Evolutionary conservation across 352 stramenopile genomes (phyloP), one percentile per base, ranked within the genome.

Genomic region (Paralagenidium karlingii): DNA sequence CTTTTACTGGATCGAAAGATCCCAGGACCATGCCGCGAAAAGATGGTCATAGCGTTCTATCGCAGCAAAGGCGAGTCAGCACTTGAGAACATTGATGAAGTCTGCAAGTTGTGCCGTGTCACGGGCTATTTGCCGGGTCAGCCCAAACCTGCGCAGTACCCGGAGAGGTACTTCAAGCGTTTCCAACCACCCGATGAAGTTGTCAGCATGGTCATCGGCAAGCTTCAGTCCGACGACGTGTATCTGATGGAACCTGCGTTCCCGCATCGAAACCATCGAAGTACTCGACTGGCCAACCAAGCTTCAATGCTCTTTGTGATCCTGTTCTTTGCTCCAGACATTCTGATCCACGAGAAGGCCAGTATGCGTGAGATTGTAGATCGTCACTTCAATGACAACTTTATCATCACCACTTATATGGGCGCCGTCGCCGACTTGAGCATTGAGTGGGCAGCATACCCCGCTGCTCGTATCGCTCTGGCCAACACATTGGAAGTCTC

Each of bases 301-400:
- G 89, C 91, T 16, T 94, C 79, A 13, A 95, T 97, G 81, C 64
- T 98, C 2, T 97, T 97, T 54, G 88, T 97, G 18, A 92, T 97
- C 36, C 47, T 98, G 24, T 97, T 91, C 58, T 97, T 98, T 43
- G 80, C 84, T 9, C 83, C 91, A 0, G 71, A 91, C 21, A 92
- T 94, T 43, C 42, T 97, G 13, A 94, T 94, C 45, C 77, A 94
- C 44, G 85, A 96, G 24, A 82, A 88, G 34, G 66, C 77, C 30
- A 95, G 63, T 39, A 94, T 98, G 80, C 80, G 91, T 30, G 87
- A 96, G 58, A 94, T 97, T 42, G 89, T 96, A 4, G 91, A 98
- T 60, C 84, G 85, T 18, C 88, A 95, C 51, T 98, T 98, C 51
- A 92, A 94, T 49, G 92, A 98, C 60, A 97, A 97, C 66, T 97